Percentiles rank a stretch among this genome's conserved stretches.
Evolutionary conservation across 148 eudicot genomes (phyloP).

Genomic region (Nepenthes mirabilis): DNA sequence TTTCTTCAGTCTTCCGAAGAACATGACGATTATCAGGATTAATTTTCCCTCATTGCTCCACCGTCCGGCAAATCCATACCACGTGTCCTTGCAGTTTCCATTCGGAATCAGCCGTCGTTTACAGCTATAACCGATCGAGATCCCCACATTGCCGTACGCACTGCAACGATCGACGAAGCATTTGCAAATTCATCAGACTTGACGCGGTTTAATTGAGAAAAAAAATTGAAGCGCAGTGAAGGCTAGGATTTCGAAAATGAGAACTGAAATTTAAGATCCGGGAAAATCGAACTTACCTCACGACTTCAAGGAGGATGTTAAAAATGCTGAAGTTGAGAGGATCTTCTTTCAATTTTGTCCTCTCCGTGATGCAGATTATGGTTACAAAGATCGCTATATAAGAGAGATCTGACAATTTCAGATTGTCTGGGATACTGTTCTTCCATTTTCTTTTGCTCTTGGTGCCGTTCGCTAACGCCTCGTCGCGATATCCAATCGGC

Average conservation of each 20-base stretch:
- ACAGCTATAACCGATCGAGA: conserved; percentile 63
- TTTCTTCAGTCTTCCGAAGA: conserved; percentile 62
- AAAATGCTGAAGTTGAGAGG: conserved; percentile 54
- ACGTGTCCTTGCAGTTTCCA: conserved; percentile 26
- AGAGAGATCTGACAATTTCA: conserved; percentile 36
- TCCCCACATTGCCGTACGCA: conserved; percentile 40
- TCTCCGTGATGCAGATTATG: conserved; percentile 46
- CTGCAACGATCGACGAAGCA: not conserved
- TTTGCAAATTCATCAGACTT: too few species aligned
- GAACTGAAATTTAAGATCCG: too few species aligned
- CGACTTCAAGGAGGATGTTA: conserved; percentile 42
- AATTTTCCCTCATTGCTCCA: conserved; percentile 55
- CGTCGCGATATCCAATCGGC: conserved; percentile 9
- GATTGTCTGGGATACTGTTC: conserved; percentile 14
- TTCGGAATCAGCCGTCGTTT: conserved; percentile 23
- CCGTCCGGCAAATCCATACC: conserved; percentile 47
- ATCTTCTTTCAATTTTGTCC: conserved; percentile 33
- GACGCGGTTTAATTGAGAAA: too few species aligned
- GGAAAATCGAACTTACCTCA: conserved; percentile 25
- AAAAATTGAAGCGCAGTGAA: too few species aligned
- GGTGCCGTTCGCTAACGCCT: conserved; percentile 6
- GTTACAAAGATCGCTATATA: conserved; percentile 36
- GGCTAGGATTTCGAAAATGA: too few species aligned
- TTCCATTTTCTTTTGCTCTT: conserved; percentile 3
- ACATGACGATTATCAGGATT: conserved; percentile 50